phyloP scores from a whole-genome alignment of 495 filamentous ascomycete genomes.

The Aspergillus coremiiformis region DNA sequence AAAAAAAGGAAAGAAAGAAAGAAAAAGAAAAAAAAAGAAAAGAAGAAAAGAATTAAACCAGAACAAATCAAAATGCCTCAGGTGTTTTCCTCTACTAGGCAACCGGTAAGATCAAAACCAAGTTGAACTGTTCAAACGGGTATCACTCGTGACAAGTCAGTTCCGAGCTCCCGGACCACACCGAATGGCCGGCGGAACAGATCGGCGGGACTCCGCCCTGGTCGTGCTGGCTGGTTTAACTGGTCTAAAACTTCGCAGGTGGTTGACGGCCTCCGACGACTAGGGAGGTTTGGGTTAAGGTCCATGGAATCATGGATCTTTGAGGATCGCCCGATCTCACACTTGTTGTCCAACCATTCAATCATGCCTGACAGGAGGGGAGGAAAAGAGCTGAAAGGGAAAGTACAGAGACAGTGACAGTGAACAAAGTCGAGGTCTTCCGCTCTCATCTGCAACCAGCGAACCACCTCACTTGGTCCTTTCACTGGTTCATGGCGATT shows the following conservation, averaged over 20 bases:
- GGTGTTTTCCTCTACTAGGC: neutral
- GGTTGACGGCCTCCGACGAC: neutral
- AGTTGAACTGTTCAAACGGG: neutral
- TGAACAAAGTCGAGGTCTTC: neutral
- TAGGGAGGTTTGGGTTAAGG: neutral
- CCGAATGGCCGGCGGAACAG: slow-evolving; percentile 26
- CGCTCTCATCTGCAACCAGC: too few species aligned
- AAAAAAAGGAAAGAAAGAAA: too few species aligned
- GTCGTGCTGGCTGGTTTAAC: too few species aligned
- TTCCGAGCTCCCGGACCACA: slow-evolving; percentile 13
- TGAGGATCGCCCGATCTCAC: neutral
- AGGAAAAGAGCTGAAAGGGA: neutral
- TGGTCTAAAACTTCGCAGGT: too few species aligned
- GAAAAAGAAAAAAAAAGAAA: too few species aligned
- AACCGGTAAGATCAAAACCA: neutral
- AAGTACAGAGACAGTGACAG: too few species aligned
- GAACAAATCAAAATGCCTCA: neutral
- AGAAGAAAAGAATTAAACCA: neutral
- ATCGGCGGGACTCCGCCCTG: slow-evolving; percentile 34
- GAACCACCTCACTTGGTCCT: too few species aligned
- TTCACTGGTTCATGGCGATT: too few species aligned
- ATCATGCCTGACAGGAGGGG: neutral
- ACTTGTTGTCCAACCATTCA: neutral
- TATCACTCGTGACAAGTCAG: neutral
- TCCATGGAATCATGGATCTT: too few species aligned